phyloP scores from a whole-genome alignment of 2,329 filamentous ascomycete genomes.

The Trichoderma simmonsii region DNA sequence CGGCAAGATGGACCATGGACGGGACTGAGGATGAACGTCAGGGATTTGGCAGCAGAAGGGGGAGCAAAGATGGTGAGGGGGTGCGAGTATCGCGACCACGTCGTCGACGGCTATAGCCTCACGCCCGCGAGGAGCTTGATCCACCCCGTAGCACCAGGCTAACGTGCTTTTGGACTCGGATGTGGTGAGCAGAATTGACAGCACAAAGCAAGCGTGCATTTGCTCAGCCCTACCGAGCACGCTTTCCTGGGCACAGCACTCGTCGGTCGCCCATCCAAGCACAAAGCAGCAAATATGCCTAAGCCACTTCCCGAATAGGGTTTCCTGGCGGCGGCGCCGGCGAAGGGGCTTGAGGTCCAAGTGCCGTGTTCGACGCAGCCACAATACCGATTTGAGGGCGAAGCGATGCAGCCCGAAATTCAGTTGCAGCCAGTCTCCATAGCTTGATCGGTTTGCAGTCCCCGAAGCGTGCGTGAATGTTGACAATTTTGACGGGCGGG shows the following conservation, averaged over 20 bases:
- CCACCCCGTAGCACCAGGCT: background rate
- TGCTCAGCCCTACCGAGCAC: constrained; percentile 20
- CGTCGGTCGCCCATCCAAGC: background rate
- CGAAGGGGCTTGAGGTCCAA: constrained; percentile 4
- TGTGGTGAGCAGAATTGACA: constrained; percentile 10
- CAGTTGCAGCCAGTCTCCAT: background rate
- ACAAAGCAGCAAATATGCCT: background rate
- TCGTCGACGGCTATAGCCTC: background rate
- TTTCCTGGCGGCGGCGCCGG: constrained; percentile 6
- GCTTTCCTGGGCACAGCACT: background rate
- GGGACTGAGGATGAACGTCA: constrained; percentile 18
- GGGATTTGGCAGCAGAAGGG: constrained; percentile 12
- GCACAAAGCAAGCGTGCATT: background rate
- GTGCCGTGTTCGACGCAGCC: constrained; percentile 15
- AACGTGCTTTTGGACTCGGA: background rate
- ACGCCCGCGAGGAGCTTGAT: background rate
- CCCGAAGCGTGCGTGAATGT: background rate
- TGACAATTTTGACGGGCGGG: constrained; percentile 2
- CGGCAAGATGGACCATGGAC: constrained; percentile 19
- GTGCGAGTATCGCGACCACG: constrained; percentile 10
- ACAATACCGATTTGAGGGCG: constrained; percentile 14
- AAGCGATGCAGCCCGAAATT: background rate
- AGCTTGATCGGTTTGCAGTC: background rate
- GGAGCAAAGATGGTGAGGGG: background rate
- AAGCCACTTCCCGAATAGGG: constrained; percentile 14